Evolutionary conservation across 202 grass and related monocot species (phyloP).

Genomic region (Setaria italica): DNA sequence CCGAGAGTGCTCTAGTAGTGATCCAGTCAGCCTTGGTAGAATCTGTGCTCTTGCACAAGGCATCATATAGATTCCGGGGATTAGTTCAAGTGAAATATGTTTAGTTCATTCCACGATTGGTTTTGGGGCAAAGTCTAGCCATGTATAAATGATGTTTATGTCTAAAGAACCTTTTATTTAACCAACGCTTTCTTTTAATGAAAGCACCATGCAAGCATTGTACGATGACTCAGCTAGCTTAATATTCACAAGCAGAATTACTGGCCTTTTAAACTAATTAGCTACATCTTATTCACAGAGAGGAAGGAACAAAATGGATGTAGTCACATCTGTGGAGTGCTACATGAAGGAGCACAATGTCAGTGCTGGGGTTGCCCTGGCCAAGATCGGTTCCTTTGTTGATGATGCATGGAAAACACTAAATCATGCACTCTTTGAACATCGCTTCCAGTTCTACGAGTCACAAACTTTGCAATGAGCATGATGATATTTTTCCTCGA

Average conservation of each 20-base stretch:
- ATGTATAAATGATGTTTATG: too few relatives aligned
- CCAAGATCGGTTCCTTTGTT: not conserved
- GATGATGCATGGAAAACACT: slow-evolving; percentile 36
- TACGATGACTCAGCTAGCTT: not conserved
- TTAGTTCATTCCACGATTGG: too few relatives aligned
- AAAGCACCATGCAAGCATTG: not conserved
- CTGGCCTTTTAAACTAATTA: not conserved
- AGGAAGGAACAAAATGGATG: slow-evolving; percentile 16
- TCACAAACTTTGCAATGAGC: not conserved
- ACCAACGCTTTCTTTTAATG: not conserved
- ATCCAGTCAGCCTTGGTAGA: too few relatives aligned
- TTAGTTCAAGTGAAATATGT: too few relatives aligned
- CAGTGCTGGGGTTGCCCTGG: not conserved
- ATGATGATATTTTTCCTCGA: not conserved
- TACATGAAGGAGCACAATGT: slow-evolving; percentile 28
- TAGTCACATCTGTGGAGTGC: not conserved
- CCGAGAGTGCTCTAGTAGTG: too few relatives aligned
- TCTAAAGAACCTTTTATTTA: too few relatives aligned
- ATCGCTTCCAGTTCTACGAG: not conserved
- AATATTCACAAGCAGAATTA: not conserved
- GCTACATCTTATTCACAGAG: not conserved
- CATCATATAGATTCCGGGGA: too few relatives aligned
- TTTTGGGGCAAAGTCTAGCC: too few relatives aligned
- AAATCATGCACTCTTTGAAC: slow-evolving; percentile 1
- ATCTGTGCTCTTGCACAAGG: too few relatives aligned